Base-by-base conservation (phyloP, 495 filamentous ascomycete species). In the Xylaria grammica region DNA sequence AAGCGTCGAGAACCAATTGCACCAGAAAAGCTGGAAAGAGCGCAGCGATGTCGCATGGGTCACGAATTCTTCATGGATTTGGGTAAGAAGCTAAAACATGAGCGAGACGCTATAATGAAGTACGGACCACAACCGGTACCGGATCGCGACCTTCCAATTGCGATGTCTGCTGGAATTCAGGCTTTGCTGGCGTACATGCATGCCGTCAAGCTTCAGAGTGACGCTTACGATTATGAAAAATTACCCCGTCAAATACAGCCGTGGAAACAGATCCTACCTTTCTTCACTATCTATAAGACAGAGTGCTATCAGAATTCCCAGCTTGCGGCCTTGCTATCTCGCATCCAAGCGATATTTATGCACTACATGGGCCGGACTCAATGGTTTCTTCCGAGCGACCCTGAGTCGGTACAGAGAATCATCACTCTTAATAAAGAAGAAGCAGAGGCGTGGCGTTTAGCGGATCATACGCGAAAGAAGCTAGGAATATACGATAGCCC, bases 51-150 rank as follows among this genome's bases (percentile, higher is more conserved):
- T 19, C 50, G 63, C 48, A 54, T 73, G 10, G 64, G 63, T 49
- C 58, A 69, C 59, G 54, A 64, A 42, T 67, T 69, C 26, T 78
- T 70, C 63, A 67, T 66, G 13, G 62, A 62, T 19, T 60, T 81
- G 7, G 81, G 75, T 15, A 73, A 66, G 29, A 75, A 73, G 55
- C 69, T 83, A 34, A 83, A 83, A 70, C 79, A 82, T 60, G 66
- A 77, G 34, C 75, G 79, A 36, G 81, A 83, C 56, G 75, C 62
- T 24, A 69, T 81, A 19, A 45, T 73, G 62, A 74, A 75, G 51
- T 63, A 57, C 29, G 51, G 46, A 46, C n/a, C 53, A 61, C 30
- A 51, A 51, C 34, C n/a, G n/a, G 51, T 62, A 51, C 40, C 52
- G 36, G 72, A 74, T 4, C 67, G 63, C 56, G 72, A 72, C 0